phyloP scores from a whole-genome alignment of 225 moss, liverwort and hornwort species.

The Pseudoscleropodium purum region DNA sequence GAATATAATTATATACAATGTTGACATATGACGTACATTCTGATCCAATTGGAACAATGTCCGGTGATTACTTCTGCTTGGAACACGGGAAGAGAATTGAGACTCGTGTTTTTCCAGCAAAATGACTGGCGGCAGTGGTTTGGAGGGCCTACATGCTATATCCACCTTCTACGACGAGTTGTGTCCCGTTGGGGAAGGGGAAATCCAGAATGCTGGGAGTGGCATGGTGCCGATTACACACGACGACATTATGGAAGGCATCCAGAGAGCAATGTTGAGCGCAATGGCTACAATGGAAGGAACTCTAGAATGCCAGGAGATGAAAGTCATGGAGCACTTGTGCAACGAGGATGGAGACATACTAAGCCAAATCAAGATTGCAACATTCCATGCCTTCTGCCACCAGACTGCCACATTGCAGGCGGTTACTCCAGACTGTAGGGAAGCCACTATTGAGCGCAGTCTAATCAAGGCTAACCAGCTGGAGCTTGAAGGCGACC shows the following conservation, averaged over 20 bases:
- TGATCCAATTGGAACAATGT: background rate
- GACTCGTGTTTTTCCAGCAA: background rate
- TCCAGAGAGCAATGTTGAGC: background rate
- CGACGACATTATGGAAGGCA: background rate
- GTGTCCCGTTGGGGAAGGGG: background rate
- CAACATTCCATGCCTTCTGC: conserved; percentile 7
- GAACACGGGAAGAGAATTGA: background rate
- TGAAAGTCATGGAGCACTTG: background rate
- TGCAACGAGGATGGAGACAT: background rate
- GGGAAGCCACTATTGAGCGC: background rate
- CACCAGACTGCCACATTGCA: background rate
- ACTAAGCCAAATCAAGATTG: background rate
- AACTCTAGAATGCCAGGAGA: background rate
- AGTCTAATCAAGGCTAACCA: background rate
- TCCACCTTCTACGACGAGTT: background rate
- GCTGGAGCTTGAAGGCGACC: background rate
- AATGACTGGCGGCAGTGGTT: background rate
- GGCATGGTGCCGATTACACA: background rate
- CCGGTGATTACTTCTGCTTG: background rate
- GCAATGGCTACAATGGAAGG: background rate
- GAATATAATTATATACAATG: background rate
- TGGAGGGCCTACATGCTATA: background rate
- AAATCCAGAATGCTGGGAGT: background rate
- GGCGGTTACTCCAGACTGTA: background rate
- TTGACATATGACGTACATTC: background rate